Percentiles rank a stretch among this genome's conserved stretches.
Conservation (phyloP, 768 basidiomycete species). For the Psilocybe cubensis region DNA sequence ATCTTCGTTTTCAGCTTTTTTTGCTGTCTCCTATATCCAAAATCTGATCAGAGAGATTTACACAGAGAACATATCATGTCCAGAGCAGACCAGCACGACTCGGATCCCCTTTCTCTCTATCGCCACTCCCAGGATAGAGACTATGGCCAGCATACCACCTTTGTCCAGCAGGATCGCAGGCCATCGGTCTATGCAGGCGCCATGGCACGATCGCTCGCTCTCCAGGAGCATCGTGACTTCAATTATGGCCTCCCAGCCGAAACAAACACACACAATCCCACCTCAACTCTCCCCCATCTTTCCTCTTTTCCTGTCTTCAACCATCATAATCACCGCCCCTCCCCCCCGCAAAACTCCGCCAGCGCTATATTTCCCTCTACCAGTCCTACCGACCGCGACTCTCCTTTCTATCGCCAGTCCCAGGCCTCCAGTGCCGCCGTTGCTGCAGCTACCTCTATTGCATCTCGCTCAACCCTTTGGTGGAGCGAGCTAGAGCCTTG, state of each 20-base stretch:
- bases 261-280: slow-evolving; percentile 52
- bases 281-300: slow-evolving; percentile 26
- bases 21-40: slow-evolving; percentile 11
- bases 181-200: slow-evolving; percentile 26
- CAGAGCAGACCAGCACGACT: slow-evolving; percentile 43
- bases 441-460: slow-evolving; percentile 24
- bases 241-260: slow-evolving; percentile 20
- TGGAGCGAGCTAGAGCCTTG: slow-evolving; percentile 92
- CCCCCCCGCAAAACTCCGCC: slow-evolving; percentile 32
- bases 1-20: slow-evolving; percentile 21
- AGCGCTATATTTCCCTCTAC: slow-evolving; percentile 28
- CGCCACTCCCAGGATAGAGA: slow-evolving; percentile 19
- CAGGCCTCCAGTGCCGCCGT: slow-evolving; percentile 22
- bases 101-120: slow-evolving; percentile 37
- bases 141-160: not conserved
- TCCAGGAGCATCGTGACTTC: slow-evolving; percentile 21
- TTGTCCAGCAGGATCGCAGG: slow-evolving; percentile 33
- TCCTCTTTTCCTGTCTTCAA: slow-evolving; percentile 49
- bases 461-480: slow-evolving; percentile 69
- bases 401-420: slow-evolving; percentile 28
- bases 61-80: slow-evolving; percentile 38
- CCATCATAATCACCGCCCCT: slow-evolving; percentile 40
- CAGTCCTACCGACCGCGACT: slow-evolving; percentile 36
- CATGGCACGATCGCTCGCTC: slow-evolving; percentile 28
- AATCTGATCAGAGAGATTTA: slow-evolving; percentile 7